These are phyloP conservation scores for Ilyonectria robusta DNA, from an alignment of 2,329 filamentous ascomycete species.

Conservation along the genomic window DNA sequence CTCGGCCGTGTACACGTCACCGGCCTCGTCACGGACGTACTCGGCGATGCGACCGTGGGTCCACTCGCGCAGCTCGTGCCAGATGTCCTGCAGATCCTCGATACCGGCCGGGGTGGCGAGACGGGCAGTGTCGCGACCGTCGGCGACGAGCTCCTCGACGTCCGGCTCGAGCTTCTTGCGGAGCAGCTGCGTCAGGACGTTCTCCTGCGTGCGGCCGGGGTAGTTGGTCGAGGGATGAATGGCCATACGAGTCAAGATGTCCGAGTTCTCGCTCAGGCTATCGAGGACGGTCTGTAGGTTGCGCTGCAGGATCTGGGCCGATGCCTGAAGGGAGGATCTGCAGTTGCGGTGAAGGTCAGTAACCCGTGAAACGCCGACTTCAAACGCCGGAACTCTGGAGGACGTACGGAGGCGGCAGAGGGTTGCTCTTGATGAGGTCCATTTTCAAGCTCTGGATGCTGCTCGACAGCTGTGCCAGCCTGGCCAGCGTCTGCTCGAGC, in stretches of 20 bases:
- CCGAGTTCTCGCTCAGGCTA: constrained; percentile 74
- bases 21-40: constrained; percentile 60
- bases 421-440: constrained; percentile 73
- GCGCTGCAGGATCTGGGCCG: constrained; percentile 77
- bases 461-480: constrained; percentile 77
- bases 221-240: constrained; percentile 84
- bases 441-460: constrained; percentile 76
- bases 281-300: constrained; percentile 78
- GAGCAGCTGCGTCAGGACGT: constrained; percentile 77
- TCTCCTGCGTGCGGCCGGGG: constrained; percentile 78
- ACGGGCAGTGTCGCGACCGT: constrained; percentile 67
- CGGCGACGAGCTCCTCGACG: constrained; percentile 80
- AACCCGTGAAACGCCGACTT: not conserved
- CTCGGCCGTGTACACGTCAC: constrained; percentile 79
- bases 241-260: constrained; percentile 78
- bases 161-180: constrained; percentile 88
- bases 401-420: constrained; percentile 76
- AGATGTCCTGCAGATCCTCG: constrained; percentile 67
- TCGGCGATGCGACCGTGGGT: constrained; percentile 57
- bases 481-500: constrained; percentile 79
- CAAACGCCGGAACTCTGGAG: not conserved
- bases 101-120: constrained; percentile 61
- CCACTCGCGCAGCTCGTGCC: constrained; percentile 63
- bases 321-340: constrained; percentile 81
- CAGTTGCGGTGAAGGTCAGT: constrained; percentile 13